Evolutionary conservation across 2,329 filamentous ascomycete genomes (phyloP).

Genomic region (Penicillium hesseltinei): DNA sequence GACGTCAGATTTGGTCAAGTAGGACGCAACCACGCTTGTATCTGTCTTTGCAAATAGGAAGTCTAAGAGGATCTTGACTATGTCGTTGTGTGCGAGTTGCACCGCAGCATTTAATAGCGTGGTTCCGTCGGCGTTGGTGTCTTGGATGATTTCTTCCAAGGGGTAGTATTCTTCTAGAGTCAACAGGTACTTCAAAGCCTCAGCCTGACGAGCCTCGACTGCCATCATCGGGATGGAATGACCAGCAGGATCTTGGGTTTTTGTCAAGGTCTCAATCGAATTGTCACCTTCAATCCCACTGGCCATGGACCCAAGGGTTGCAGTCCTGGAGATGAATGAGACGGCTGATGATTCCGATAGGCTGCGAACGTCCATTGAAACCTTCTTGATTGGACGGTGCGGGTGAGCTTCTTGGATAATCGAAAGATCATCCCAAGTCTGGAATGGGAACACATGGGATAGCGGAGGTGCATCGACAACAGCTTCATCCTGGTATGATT

Average conservation of each 20-base stretch:
- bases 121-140: constrained; percentile 85
- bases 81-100: constrained; percentile 72
- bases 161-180: constrained; percentile 75
- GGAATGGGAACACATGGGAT: constrained; percentile 89
- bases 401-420: constrained; percentile 37
- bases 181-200: constrained; percentile 75
- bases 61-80: constrained; percentile 73
- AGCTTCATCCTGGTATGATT: constrained; percentile 14
- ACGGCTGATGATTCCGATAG: constrained; percentile 81
- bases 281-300: constrained; percentile 80
- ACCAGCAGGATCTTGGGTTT: constrained; percentile 62
- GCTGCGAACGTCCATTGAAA: constrained; percentile 86
- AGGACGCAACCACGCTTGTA: constrained; percentile 59
- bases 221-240: constrained; percentile 90
- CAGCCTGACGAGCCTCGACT: constrained; percentile 67
- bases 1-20: constrained; percentile 73
- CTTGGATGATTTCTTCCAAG: constrained; percentile 67
- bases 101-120: constrained; percentile 87
- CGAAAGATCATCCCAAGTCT: constrained; percentile 55
- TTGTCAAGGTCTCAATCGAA: constrained; percentile 66
- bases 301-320: constrained; percentile 70
- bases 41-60: constrained; percentile 62
- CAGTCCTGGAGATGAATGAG: constrained; percentile 76
- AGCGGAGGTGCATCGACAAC: constrained; percentile 47
- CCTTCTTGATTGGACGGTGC: constrained; percentile 66